phyloP scores from a whole-genome alignment of 2,329 filamentous ascomycete species.

The Fusarium illudens region DNA sequence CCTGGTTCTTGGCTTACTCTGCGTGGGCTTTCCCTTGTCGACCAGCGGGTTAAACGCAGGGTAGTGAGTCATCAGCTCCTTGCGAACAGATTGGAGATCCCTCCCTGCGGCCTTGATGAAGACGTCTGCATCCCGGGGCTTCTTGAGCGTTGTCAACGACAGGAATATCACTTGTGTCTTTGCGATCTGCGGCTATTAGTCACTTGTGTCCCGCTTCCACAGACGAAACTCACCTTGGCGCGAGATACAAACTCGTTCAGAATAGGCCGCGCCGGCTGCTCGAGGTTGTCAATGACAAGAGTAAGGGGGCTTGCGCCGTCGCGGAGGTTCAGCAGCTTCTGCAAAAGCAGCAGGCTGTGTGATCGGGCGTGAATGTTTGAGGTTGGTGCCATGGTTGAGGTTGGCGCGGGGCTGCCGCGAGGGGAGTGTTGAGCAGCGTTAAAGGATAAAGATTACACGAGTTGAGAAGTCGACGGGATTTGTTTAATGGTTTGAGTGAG shows the following conservation, averaged over 20 bases:
- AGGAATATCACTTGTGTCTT: conserved; percentile 78
- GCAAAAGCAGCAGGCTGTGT: conserved; percentile 84
- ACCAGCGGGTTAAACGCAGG: conserved; percentile 50
- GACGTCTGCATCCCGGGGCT: conserved; percentile 70
- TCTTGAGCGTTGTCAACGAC: conserved; percentile 77
- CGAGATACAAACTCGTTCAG: conserved; percentile 77
- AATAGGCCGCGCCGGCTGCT: conserved; percentile 78
- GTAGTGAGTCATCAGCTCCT: conserved; percentile 66
- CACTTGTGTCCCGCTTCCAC: not conserved
- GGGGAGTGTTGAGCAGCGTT: not conserved
- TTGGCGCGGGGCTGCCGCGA: not conserved
- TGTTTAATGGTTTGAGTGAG: not conserved
- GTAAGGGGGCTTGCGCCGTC: conserved; percentile 88
- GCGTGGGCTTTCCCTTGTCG: conserved; percentile 47
- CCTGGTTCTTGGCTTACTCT: conserved; percentile 51
- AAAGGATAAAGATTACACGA: not conserved
- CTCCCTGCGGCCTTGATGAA: conserved; percentile 73
- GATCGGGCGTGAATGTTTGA: conserved; percentile 76
- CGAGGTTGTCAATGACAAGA: conserved; percentile 82
- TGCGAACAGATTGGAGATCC: conserved; percentile 62
- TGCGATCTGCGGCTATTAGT: conserved; percentile 54
- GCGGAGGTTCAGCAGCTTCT: conserved; percentile 80
- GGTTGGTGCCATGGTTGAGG: conserved; percentile 60
- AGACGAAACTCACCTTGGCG: conserved; percentile 66
- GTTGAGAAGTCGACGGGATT: not conserved